Base-by-base conservation (phyloP, 2,329 filamentous ascomycete species). In the Zalaria sp. region DNA sequence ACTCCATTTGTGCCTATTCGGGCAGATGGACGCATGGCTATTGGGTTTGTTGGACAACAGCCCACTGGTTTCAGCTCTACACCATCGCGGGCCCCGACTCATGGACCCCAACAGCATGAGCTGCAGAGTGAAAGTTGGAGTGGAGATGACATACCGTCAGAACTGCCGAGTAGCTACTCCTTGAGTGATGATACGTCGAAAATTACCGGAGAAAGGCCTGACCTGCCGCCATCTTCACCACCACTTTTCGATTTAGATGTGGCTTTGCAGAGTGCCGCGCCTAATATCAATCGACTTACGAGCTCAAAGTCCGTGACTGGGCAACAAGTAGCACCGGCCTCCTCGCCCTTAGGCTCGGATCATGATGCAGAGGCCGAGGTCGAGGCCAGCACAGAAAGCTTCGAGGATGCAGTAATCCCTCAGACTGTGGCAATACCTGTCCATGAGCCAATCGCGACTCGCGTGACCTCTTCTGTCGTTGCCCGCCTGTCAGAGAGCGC, bases 111-210 rank as follows among this genome's bases (percentile, higher is more conserved):
- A 27, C 35, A 36, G 35, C 9, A 25, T 5, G 35, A 26, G 5
- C 11, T 34, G 6, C 29, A 43, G 5, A 29, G 37, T 25, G 40
- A 18, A 5, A 40, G 44, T 11, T 47, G 42, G 29, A 36, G 36
- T 1, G 35, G 43, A 11, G 38, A 47, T 28, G 45, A 47, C 26
- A 40, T 48, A 3, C 55, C 51, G 6, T 58, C 56, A 3, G 53
- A 61, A 43, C 40, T 61, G 8, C 58, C 58, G 1, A 57, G 53
- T 5, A 54, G 57, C 2, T 61, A 60, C 36, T 57, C 55, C 5
- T 43, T 59, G 25, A 57, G 53, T 29, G 51, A 57, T 34, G 42
- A 49, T 5, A 50, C 52, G 4, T 49, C 52, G 0, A 41, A 47
- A 25, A 49, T 47, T 35, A 47, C 25, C 26, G 11, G 25, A 11